These are phyloP conservation scores for Sarocladiaceae sp. DNA, from an alignment of 2,329 filamentous ascomycete species.

Conservation along the genomic window DNA sequence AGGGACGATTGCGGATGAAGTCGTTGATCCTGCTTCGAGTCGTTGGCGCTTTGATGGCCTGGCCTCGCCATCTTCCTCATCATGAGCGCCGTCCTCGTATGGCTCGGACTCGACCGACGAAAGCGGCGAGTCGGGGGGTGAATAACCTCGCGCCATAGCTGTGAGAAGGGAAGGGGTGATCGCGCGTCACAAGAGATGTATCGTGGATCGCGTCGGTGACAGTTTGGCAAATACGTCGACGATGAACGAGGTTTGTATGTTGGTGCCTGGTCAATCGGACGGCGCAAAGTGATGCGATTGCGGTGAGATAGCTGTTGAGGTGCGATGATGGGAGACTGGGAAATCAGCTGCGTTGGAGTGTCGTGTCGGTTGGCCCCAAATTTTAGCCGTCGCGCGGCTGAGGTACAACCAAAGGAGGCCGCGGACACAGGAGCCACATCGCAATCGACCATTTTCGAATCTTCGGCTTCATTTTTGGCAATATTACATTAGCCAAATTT, in stretches of 20 bases:
- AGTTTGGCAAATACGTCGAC: background rate
- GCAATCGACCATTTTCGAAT: no score
- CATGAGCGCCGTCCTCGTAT: conserved; percentile 42
- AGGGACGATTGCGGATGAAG: conserved; percentile 35
- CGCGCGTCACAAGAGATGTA: conserved; percentile 9
- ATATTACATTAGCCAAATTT: no score
- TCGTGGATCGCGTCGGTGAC: conserved; percentile 17
- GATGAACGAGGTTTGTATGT: background rate
- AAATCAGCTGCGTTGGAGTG: background rate
- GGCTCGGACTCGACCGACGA: conserved; percentile 43
- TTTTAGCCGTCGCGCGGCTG: conserved; percentile 6
- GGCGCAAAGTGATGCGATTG: background rate
- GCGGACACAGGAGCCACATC: no score
- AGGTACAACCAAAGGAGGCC: no score
- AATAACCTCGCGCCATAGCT: conserved; percentile 31
- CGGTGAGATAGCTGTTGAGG: background rate
- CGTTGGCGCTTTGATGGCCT: conserved; percentile 46
- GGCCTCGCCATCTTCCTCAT: conserved; percentile 31
- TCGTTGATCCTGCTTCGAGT: conserved; percentile 38
- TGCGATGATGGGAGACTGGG: background rate
- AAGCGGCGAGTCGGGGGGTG: conserved; percentile 41
- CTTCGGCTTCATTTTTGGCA: no score
- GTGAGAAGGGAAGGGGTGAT: conserved; percentile 14
- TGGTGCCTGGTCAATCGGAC: background rate
- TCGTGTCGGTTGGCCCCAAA: conserved; percentile 3